Conservation (phyloP, 225 moss, liverwort and hornwort genomes). For the Lunularia cruciata region DNA sequence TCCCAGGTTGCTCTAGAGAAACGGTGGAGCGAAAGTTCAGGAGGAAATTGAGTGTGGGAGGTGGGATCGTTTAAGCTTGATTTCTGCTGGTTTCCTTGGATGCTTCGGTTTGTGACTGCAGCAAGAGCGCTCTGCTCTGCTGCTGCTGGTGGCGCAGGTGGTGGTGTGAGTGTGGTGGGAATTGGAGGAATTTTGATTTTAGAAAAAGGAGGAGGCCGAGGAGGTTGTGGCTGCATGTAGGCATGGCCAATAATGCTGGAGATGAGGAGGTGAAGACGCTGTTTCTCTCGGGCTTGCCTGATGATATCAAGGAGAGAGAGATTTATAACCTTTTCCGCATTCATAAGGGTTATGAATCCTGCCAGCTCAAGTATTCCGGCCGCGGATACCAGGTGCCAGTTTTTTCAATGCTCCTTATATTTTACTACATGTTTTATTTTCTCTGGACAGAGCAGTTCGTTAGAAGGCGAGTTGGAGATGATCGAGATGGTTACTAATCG, state of each 20-base stretch:
- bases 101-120: slow-evolving; percentile 25
- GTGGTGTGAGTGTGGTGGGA: neutral
- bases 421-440: too few relatives aligned
- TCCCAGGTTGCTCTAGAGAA: too few relatives aligned
- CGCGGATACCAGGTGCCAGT: slow-evolving; percentile 71
- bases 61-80: neutral
- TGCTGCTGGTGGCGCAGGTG: slow-evolving; percentile 16
- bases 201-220: slow-evolving; percentile 10
- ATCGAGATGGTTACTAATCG: too few relatives aligned
- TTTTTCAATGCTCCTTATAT: neutral
- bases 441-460: too few relatives aligned
- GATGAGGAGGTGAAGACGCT: slow-evolving; percentile 93
- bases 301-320: slow-evolving; percentile 89
- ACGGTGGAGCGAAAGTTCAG: neutral
- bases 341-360: slow-evolving; percentile 83
- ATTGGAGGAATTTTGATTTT: neutral
- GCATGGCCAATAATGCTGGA: slow-evolving; percentile 39
- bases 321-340: slow-evolving; percentile 81
- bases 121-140: slow-evolving; percentile 28
- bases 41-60: neutral
- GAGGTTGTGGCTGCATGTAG: slow-evolving; percentile 8
- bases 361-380: slow-evolving; percentile 85
- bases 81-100: slow-evolving; percentile 15
- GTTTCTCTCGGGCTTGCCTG: slow-evolving; percentile 83
- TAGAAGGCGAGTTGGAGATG: too few relatives aligned